These are phyloP conservation scores for Ceratocystis variospora DNA, from an alignment of 2,329 filamentous ascomycete genomes.

Conservation along the genomic window DNA sequence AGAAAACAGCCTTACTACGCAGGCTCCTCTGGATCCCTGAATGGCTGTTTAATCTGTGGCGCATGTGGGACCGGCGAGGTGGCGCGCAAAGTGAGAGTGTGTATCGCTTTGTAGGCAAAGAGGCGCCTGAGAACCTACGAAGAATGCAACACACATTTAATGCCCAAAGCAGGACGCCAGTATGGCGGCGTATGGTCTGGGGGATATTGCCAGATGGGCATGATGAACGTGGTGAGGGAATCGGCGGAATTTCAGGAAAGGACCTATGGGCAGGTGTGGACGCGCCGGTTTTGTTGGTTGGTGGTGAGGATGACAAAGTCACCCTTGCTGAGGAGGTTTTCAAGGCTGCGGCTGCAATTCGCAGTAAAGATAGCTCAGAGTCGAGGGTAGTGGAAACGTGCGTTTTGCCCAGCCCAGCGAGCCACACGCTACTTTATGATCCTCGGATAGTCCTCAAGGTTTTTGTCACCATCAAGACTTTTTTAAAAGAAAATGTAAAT, in stretches of 20 bases:
- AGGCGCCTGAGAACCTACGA: constrained; percentile 51
- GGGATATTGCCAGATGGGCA: constrained; percentile 46
- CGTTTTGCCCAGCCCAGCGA: constrained; percentile 61
- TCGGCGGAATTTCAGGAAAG: constrained; percentile 53
- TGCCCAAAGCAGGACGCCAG: constrained; percentile 64
- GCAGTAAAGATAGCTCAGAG: not conserved
- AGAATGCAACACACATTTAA: constrained; percentile 63
- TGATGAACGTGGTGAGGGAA: constrained; percentile 38
- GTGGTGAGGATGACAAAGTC: constrained; percentile 61
- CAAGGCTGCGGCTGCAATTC: constrained; percentile 40
- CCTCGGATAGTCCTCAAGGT: constrained; percentile 61
- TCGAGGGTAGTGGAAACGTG: constrained; percentile 49
- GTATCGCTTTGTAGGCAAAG: constrained; percentile 55
- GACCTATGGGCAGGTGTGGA: constrained; percentile 59
- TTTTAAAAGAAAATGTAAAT: constrained; percentile 62
- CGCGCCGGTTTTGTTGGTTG: constrained; percentile 65
- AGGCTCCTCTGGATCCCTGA: constrained; percentile 55
- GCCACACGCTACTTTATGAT: constrained; percentile 73
- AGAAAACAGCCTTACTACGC: constrained; percentile 32
- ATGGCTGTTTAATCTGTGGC: constrained; percentile 60
- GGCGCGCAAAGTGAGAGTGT: constrained; percentile 69
- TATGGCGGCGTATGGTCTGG: constrained; percentile 69
- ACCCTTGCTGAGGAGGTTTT: constrained; percentile 58
- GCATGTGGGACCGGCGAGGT: constrained; percentile 64
- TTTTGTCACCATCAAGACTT: constrained; percentile 69